phyloP scores from a whole-genome alignment of 129 eudicot species.

The Scalesia atractyloides region DNA sequence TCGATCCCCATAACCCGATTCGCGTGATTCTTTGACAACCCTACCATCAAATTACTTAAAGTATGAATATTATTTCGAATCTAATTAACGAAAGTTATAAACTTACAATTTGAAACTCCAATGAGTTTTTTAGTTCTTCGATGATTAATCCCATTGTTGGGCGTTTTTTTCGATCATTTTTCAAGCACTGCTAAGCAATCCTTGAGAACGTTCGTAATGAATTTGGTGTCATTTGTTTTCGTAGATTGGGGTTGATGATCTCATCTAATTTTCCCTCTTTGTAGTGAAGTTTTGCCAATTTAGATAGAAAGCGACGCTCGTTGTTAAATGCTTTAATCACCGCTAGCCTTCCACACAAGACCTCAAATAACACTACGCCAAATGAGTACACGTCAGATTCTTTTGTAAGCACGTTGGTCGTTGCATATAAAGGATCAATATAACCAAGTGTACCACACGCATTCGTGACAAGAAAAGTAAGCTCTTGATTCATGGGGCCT shows the following conservation, averaged over 20 bases:
- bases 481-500: slow-evolving; percentile 9
- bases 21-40: slow-evolving; percentile 17
- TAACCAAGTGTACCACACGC: slow-evolving; percentile 16
- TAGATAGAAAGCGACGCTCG: background rate
- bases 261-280: slow-evolving; percentile 21
- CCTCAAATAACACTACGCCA: slow-evolving; percentile 21
- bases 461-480: slow-evolving; percentile 2
- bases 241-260: slow-evolving; percentile 1
- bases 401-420: slow-evolving; percentile 13
- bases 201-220: slow-evolving; percentile 12
- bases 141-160: slow-evolving; percentile 17
- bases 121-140: slow-evolving; percentile 12
- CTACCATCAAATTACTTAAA: background rate
- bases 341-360: slow-evolving; percentile 20
- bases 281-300: slow-evolving; percentile 16
- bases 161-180: slow-evolving; percentile 11
- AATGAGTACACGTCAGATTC: slow-evolving; percentile 22
- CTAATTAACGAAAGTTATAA: background rate
- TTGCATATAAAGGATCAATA: slow-evolving; percentile 11
- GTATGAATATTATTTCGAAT: no score
- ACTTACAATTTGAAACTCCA: slow-evolving; percentile 22
- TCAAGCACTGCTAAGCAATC: slow-evolving; percentile 21
- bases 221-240: slow-evolving; percentile 12
- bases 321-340: background rate
- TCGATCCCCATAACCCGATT: slow-evolving; percentile 30